Percentiles rank a stretch among this genome's conserved stretches.
Evolutionary conservation across 2,329 filamentous ascomycete species (phyloP).

Genomic region (Phoma sp.): DNA sequence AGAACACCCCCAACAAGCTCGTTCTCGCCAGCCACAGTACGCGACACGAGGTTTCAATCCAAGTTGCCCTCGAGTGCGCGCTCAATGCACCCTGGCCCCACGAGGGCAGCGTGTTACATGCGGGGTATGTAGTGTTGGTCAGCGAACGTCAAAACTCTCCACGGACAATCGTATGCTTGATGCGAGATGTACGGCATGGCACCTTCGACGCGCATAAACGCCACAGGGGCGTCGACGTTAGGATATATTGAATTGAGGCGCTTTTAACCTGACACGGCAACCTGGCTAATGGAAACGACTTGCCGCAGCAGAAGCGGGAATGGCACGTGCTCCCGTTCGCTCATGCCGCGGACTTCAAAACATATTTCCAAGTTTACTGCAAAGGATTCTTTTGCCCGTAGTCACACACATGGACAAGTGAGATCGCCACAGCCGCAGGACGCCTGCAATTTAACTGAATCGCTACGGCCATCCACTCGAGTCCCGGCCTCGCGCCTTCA

Average conservation of each 20-base stretch:
- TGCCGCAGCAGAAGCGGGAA: slow-evolving; percentile 12
- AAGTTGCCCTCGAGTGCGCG: slow-evolving; percentile 7
- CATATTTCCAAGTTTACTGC: slow-evolving; percentile 8
- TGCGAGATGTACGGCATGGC: background rate
- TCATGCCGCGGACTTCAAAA: slow-evolving; percentile 12
- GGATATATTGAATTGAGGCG: slow-evolving; percentile 6
- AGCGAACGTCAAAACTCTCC: slow-evolving; percentile 9
- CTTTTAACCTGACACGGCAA: slow-evolving; percentile 15
- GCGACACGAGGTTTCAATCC: slow-evolving; percentile 16
- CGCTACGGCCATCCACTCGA: slow-evolving; percentile 16
- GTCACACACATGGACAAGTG: slow-evolving; percentile 17
- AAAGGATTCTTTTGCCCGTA: slow-evolving; percentile 5
- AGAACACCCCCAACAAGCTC: slow-evolving; percentile 7
- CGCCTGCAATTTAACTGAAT: slow-evolving; percentile 31
- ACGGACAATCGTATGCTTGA: background rate
- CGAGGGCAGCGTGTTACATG: slow-evolving; percentile 21
- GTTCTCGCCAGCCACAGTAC: slow-evolving; percentile 14
- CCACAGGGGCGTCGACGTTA: slow-evolving; percentile 8
- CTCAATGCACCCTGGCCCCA: slow-evolving; percentile 15
- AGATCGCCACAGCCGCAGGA: slow-evolving; percentile 23
- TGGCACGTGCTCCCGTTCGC: slow-evolving; percentile 9
- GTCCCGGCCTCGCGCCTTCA: slow-evolving; percentile 17
- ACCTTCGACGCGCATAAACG: background rate
- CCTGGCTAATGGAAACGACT: slow-evolving; percentile 15
- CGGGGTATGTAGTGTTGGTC: slow-evolving; percentile 27